Percentiles rank a stretch among this genome's conserved stretches.
These are phyloP conservation scores for Solanum appendiculatum DNA, from an alignment of 257 asterid species.

Conservation along the genomic window DNA sequence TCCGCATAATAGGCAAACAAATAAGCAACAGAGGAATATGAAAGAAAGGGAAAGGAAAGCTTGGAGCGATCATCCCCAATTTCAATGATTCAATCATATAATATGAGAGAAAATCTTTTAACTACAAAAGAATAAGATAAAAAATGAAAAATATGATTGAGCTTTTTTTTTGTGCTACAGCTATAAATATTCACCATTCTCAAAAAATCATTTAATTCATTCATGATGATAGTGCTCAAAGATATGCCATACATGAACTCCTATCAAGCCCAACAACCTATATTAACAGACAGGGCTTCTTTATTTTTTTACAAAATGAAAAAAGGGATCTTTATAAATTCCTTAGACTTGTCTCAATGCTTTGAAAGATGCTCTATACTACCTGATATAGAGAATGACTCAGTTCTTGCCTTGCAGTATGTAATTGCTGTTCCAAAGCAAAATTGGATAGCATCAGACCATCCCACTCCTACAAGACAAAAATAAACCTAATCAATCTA, in stretches of 20 bases:
- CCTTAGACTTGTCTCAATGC: neutral
- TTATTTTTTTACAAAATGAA: neutral
- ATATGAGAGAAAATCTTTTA: neutral
- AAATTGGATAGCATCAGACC: constrained; percentile 91
- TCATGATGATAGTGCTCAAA: neutral
- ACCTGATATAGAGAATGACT: constrained; percentile 99
- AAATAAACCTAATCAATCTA: neutral
- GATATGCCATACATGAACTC: neutral
- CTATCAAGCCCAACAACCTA: neutral
- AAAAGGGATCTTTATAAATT: neutral
- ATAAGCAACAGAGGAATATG: neutral
- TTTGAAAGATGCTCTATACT: neutral
- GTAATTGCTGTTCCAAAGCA: constrained; percentile 87
- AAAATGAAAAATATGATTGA: neutral
- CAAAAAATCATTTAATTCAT: neutral
- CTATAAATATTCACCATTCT: neutral
- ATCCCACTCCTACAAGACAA: constrained; percentile 72
- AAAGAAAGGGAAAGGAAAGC: neutral
- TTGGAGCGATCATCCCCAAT: neutral
- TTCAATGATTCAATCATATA: neutral
- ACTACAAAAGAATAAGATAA: neutral
- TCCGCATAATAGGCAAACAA: neutral
- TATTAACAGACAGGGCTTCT: neutral
- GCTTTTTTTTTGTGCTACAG: neutral
- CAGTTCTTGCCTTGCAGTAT: constrained; percentile 92